Conservation (phyloP, 805 yeast species). For the Cyberlindnera veronae region DNA sequence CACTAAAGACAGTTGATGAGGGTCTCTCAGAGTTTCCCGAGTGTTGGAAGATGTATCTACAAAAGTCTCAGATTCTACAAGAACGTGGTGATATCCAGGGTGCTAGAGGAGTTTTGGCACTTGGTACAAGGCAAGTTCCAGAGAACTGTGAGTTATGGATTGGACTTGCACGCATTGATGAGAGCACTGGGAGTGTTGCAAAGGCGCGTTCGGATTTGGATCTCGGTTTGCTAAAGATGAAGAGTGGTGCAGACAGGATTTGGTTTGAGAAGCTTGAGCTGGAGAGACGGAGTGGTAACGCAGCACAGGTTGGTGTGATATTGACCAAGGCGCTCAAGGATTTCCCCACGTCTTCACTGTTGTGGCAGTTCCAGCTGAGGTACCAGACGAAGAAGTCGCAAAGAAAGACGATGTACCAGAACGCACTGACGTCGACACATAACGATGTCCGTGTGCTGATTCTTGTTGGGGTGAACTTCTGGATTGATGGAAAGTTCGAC, state of each 20-base stretch:
- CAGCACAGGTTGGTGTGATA: slow-evolving; percentile 48
- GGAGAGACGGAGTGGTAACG: slow-evolving; percentile 50
- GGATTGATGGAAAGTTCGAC: slow-evolving; percentile 57
- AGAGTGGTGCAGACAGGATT: slow-evolving; percentile 47
- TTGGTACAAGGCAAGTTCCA: slow-evolving; percentile 50
- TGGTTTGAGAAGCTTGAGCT: slow-evolving; percentile 57
- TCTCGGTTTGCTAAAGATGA: slow-evolving; percentile 45
- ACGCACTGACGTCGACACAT: slow-evolving; percentile 65
- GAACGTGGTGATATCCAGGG: slow-evolving; percentile 30
- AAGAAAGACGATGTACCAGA: slow-evolving; percentile 55
- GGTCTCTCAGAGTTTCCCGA: slow-evolving; percentile 50
- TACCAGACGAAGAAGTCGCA: slow-evolving; percentile 43
- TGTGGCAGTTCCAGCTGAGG: slow-evolving; percentile 65
- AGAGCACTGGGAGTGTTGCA: slow-evolving; percentile 37
- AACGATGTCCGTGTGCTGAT: slow-evolving; percentile 57
- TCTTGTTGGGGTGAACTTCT: slow-evolving; percentile 65
- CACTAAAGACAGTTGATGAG: slow-evolving; percentile 38
- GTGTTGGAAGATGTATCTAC: slow-evolving; percentile 53
- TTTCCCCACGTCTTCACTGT: slow-evolving; percentile 52
- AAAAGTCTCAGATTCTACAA: slow-evolving; percentile 53
- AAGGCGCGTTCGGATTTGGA: slow-evolving; percentile 74
- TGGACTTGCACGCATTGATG: slow-evolving; percentile 43
- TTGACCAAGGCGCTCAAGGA: slow-evolving; percentile 55
- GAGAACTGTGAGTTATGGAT: slow-evolving; percentile 51
- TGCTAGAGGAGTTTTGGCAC: slow-evolving; percentile 46